Evolutionary conservation across 179 eudicot genomes (phyloP).

Genomic region (Pouteria campechiana): DNA sequence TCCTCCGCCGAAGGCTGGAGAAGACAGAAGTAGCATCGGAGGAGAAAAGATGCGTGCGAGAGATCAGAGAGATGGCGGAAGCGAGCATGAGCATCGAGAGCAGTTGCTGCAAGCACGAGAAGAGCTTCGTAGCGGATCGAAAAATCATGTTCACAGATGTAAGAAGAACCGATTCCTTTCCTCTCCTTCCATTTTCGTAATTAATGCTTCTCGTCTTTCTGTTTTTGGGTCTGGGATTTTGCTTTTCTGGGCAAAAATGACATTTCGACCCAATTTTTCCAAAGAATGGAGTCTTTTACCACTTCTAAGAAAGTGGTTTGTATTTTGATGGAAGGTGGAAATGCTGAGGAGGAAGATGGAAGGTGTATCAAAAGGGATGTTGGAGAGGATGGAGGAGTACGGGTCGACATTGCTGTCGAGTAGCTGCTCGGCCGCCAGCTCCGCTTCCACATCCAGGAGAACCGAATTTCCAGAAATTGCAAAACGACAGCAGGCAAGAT

Average conservation of each 20-base stretch:
- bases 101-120: background rate
- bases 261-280: too few relatives aligned
- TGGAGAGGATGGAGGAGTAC: constrained; percentile 66
- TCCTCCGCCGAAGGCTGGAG: constrained; percentile 34
- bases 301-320: background rate
- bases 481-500: constrained; percentile 33
- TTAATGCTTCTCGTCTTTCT: too few relatives aligned
- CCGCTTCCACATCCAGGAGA: constrained; percentile 56
- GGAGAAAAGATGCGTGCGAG: constrained; percentile 6
- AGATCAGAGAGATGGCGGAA: constrained; percentile 14
- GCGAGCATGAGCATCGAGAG: constrained; percentile 3
- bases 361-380: constrained; percentile 62
- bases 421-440: constrained; percentile 39
- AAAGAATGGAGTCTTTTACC: too few relatives aligned
- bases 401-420: constrained; percentile 39
- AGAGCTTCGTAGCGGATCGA: constrained; percentile 2
- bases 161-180: constrained; percentile 1
- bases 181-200: too few relatives aligned
- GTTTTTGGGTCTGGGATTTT: too few relatives aligned
- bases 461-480: constrained; percentile 38
- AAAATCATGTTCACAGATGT: constrained; percentile 21
- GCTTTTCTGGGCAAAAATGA: too few relatives aligned
- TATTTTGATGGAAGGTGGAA: constrained; percentile 32
- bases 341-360: constrained; percentile 62
- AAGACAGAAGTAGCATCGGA: constrained; percentile 17